phyloP scores from a whole-genome alignment of 208 protist species.

The Novymonas esmeraldas region DNA sequence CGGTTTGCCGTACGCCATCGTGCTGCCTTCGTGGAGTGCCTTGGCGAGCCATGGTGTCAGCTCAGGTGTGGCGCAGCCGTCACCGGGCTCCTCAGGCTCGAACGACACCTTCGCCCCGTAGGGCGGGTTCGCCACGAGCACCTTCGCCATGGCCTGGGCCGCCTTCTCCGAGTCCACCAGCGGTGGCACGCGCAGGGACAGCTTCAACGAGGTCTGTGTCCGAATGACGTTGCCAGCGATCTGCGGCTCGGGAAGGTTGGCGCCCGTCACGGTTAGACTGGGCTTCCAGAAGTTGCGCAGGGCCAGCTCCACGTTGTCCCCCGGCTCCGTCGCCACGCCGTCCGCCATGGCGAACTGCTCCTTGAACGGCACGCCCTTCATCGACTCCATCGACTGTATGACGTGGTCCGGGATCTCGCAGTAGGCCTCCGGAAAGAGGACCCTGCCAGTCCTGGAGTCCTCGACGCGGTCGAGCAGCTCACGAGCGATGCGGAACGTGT shows the following conservation, averaged over 20 bases:
- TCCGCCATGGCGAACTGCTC: slow-evolving; percentile 55
- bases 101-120: slow-evolving; percentile 93
- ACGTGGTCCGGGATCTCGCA: slow-evolving; percentile 87
- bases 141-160: slow-evolving; percentile 51
- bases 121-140: slow-evolving; percentile 89
- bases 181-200: slow-evolving; percentile 95
- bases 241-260: slow-evolving; percentile 81
- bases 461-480: slow-evolving; percentile 91
- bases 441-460: slow-evolving; percentile 90
- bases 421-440: slow-evolving; percentile 86
- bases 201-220: slow-evolving; percentile 82
- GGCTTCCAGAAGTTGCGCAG: slow-evolving; percentile 95
- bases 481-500: slow-evolving; percentile 93
- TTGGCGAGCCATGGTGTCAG: slow-evolving; percentile 80
- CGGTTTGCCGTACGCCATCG: slow-evolving; percentile 80
- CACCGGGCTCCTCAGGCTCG: slow-evolving; percentile 45
- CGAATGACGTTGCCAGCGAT: slow-evolving; percentile 95
- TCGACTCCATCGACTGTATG: slow-evolving; percentile 57
- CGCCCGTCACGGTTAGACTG: slow-evolving; percentile 90
- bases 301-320: slow-evolving; percentile 81
- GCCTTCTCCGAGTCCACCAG: slow-evolving; percentile 59
- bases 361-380: slow-evolving; percentile 68
- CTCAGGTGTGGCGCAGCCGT: slow-evolving; percentile 88
- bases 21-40: slow-evolving; percentile 82
- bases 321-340: slow-evolving; percentile 39